These are phyloP conservation scores for Penicillium cataractarum DNA, from an alignment of 495 filamentous ascomycete species.

Conservation along the genomic window DNA sequence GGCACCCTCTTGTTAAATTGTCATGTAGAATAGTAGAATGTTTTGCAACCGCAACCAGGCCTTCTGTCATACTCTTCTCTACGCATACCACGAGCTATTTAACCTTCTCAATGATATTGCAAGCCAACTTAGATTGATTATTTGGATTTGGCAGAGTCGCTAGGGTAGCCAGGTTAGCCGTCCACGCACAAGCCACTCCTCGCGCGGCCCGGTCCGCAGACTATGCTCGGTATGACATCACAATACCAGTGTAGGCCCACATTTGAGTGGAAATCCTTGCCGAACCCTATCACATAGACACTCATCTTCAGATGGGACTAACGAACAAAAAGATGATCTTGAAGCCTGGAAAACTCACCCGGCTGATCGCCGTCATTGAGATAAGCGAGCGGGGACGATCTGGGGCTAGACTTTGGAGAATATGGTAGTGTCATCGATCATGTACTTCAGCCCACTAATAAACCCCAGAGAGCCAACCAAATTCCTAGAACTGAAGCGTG, in stretches of 20 bases:
- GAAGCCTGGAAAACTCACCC: too few relatives aligned
- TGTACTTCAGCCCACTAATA: not conserved
- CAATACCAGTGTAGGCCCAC: not conserved
- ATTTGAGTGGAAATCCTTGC: not conserved
- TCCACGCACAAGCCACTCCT: not conserved
- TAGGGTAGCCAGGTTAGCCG: not conserved
- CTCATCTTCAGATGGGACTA: not conserved
- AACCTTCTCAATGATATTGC: too few relatives aligned
- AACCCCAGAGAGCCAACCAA: not conserved
- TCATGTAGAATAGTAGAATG: too few relatives aligned
- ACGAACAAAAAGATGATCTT: not conserved
- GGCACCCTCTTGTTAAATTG: too few relatives aligned
- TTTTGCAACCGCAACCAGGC: too few relatives aligned
- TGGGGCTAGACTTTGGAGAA: not conserved
- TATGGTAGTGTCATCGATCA: not conserved
- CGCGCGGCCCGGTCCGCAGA: not conserved
- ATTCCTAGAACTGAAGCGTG: not conserved
- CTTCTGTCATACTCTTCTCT: too few relatives aligned
- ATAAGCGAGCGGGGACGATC: too few relatives aligned
- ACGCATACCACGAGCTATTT: too few relatives aligned
- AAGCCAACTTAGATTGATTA: too few relatives aligned
- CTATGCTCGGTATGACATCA: not conserved
- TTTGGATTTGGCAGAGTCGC: not conserved
- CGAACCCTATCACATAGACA: not conserved
- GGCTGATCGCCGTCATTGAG: too few relatives aligned